These are phyloP conservation scores for Avicennia marina DNA, from an alignment of 257 asterid species.

Conservation along the genomic window DNA sequence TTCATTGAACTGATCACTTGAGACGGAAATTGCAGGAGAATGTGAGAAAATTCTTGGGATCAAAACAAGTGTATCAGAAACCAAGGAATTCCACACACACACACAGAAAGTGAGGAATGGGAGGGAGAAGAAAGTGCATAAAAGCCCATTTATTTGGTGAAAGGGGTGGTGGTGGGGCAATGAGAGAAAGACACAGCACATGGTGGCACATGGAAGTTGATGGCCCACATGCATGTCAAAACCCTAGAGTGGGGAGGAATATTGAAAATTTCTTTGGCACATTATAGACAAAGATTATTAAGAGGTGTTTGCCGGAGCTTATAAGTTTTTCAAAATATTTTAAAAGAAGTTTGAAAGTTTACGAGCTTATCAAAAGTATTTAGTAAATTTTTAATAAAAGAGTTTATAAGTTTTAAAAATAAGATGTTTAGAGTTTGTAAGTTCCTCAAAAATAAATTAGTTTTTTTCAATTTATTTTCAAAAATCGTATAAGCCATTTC, in stretches of 20 bases:
- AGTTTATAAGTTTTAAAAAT: too few relatives aligned
- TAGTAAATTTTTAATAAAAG: too few relatives aligned
- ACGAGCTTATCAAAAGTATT: too few relatives aligned
- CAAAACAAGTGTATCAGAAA: constrained; percentile 3
- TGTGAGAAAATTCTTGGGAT: constrained; percentile 8
- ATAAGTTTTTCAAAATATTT: too few relatives aligned
- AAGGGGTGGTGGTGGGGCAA: constrained; percentile 63
- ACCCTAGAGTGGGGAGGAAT: constrained; percentile 25
- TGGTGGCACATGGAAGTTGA: constrained; percentile 74
- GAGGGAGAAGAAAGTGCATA: constrained; percentile 36
- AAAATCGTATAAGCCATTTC: too few relatives aligned
- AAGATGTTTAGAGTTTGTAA: too few relatives aligned
- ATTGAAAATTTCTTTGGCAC: constrained; percentile 2
- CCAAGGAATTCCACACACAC: too few relatives aligned
- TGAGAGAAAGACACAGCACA: constrained; percentile 74
- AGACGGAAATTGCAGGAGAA: neutral
- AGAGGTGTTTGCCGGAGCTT: too few relatives aligned
- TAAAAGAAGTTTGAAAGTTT: too few relatives aligned
- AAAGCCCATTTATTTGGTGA: constrained; percentile 59
- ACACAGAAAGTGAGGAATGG: constrained; percentile 9
- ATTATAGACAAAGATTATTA: neutral
- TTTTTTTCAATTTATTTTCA: too few relatives aligned
- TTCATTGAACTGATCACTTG: constrained; percentile 1
- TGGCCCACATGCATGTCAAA: constrained; percentile 52
- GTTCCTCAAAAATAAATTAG: too few relatives aligned